These are phyloP conservation scores for Candolleomyces eurysporus DNA, from an alignment of 768 basidiomycete species.

Conservation along the genomic window DNA sequence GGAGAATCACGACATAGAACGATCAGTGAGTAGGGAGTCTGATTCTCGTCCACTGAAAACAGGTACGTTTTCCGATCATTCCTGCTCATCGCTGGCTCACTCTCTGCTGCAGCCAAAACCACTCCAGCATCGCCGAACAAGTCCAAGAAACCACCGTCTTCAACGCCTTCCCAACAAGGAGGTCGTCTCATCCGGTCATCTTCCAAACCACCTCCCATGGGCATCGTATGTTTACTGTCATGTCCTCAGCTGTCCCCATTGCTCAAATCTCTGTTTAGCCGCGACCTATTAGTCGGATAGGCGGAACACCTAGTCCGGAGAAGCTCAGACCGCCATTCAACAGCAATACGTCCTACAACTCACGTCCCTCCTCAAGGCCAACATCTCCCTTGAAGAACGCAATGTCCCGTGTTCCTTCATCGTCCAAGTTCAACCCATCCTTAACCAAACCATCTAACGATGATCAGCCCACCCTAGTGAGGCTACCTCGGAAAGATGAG, in stretches of 20 bases:
- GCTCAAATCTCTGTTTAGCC: slow-evolving; percentile 18
- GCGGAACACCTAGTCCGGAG: slow-evolving; percentile 43
- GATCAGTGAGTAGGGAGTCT: slow-evolving; percentile 25
- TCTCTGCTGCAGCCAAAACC: slow-evolving; percentile 25
- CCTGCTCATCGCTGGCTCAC: not conserved
- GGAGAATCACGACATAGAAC: slow-evolving; percentile 54
- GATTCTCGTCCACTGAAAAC: slow-evolving; percentile 52
- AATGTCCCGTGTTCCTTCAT: slow-evolving; percentile 51
- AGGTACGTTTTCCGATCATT: slow-evolving; percentile 38
- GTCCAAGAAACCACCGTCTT: slow-evolving; percentile 42
- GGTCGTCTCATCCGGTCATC: slow-evolving; percentile 39
- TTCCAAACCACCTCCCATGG: slow-evolving; percentile 35
- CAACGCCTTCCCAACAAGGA: slow-evolving; percentile 45
- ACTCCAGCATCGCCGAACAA: slow-evolving; percentile 54
- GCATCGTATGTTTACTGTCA: slow-evolving; percentile 27
- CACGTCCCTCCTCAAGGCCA: slow-evolving; percentile 38
- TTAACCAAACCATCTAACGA: slow-evolving; percentile 49
- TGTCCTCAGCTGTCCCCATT: not conserved
- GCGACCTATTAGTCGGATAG: slow-evolving; percentile 31
- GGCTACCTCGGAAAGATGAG: slow-evolving; percentile 72
- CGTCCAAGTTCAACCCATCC: slow-evolving; percentile 68
- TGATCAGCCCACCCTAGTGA: slow-evolving; percentile 40
- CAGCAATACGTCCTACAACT: slow-evolving; percentile 27
- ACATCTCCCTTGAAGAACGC: slow-evolving; percentile 53
- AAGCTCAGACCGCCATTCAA: slow-evolving; percentile 48